Base-by-base conservation (phyloP, 106 monocot species). In the Allium sativum region DNA sequence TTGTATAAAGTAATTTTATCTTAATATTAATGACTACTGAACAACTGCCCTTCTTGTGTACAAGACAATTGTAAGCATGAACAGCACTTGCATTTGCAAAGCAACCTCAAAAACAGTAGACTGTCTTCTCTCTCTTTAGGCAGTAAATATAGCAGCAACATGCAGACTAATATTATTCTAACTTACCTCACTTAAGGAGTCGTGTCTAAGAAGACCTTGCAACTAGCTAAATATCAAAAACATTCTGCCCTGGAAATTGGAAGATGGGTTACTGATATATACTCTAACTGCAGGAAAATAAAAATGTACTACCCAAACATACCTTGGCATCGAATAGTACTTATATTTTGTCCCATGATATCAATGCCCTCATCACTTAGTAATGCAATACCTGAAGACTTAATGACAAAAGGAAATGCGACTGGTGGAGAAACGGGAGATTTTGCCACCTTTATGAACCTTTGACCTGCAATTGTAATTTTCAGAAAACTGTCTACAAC, bases 391-490 rank as follows among this genome's bases (percentile, higher is more conserved):
- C 94, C 94, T 47, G 94, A 86, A 12, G 90, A 76, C 72, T 79
- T 68, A 0, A 94, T 77, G 9, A 65, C 42, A 64, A 89, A 94
- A 20, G 94, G 85, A 78, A 89, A 94, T 52, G 76, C 68, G 40
- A 94, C 53, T 20, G 94, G 79, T 43, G 83, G 89, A 69, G 89
- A 86, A 21, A 83, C 62, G 14, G 94, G 94, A 42, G 86, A 90
- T 68, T 94, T 94, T 55, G 94, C 89, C 65, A 94, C 82, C 76
- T 94, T 90, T 55, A 94, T 84, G 42, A 79, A 94, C 68, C 71
- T 85, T 43, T 86, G 70, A 61, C 83, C 94, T 94, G 66, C 21
- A 79, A 62, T 67, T 41, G 63, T 15, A 47, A 42, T 60, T 62
- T 43, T 46, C 11, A 10, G 19, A 18, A 10, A 18, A 2, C 19